Conservation (phyloP, 345 rosid genomes). For the Cochlearia excelsa region DNA sequence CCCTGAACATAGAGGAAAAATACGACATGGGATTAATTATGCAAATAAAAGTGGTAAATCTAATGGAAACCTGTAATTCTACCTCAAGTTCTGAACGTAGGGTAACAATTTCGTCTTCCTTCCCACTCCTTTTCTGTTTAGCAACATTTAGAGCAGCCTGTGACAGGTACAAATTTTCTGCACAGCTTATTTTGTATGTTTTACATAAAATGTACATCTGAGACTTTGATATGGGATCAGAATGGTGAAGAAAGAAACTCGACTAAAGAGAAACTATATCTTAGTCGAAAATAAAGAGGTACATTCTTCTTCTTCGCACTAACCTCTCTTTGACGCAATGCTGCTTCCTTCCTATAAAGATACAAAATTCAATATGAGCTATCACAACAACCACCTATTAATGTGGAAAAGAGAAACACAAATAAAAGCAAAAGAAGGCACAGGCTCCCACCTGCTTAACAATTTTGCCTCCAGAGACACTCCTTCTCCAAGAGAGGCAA, state of each 20-base stretch:
- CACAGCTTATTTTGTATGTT: conserved; percentile 22
- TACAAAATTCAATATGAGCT: conserved; percentile 14
- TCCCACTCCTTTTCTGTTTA: conserved; percentile 66
- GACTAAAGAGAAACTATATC: conserved; percentile 1
- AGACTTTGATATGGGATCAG: conserved; percentile 9
- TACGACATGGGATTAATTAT: conserved; percentile 29
- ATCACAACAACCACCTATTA: conserved; percentile 3
- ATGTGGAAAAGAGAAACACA: conserved; percentile 18
- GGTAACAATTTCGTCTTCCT: conserved; percentile 67
- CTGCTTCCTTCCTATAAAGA: conserved; percentile 80
- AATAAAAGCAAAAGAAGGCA: conserved; percentile 26
- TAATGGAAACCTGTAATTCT: conserved; percentile 27
- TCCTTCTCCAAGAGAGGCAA: conserved; percentile 96
- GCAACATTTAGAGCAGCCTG: conserved; percentile 96
- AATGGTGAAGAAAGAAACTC: conserved; percentile 17
- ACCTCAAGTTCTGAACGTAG: conserved; percentile 85
- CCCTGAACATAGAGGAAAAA: conserved; percentile 43
- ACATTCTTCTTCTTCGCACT: conserved; percentile 17
- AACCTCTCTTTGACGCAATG: conserved; percentile 88
- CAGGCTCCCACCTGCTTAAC: conserved; percentile 63
- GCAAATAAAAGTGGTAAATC: conserved; percentile 22
- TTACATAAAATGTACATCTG: conserved; percentile 6
- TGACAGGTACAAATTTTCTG: conserved; percentile 22
- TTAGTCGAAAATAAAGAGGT: not conserved
- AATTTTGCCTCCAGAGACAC: conserved; percentile 90